Evolutionary conservation across 805 yeast species (phyloP).

Genomic region (Candida awuae): DNA sequence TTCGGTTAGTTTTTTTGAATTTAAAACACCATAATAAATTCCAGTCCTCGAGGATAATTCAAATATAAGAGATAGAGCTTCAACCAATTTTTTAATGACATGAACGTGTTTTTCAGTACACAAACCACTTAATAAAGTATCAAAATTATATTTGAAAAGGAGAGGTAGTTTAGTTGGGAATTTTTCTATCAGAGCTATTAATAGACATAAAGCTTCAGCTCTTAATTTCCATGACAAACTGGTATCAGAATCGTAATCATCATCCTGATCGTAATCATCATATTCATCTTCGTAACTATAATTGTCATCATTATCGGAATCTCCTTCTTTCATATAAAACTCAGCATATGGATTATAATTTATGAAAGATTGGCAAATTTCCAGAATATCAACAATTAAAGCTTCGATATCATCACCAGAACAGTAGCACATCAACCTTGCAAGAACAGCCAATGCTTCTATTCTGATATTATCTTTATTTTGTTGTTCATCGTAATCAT

Average conservation of each 20-base stretch:
- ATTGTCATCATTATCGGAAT: slow-evolving; percentile 27
- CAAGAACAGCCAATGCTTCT: slow-evolving; percentile 37
- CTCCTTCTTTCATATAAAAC: slow-evolving; percentile 24
- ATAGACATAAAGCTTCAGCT: slow-evolving; percentile 39
- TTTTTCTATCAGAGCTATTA: slow-evolving; percentile 28
- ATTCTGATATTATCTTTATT: slow-evolving; percentile 35
- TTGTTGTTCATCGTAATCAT: slow-evolving; percentile 29
- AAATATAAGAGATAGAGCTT: slow-evolving; percentile 36
- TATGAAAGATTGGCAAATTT: slow-evolving; percentile 27
- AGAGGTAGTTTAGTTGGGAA: slow-evolving; percentile 32
- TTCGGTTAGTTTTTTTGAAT: slow-evolving; percentile 19
- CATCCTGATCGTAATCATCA: slow-evolving; percentile 33
- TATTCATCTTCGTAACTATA: slow-evolving; percentile 33
- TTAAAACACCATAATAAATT: slow-evolving; percentile 25
- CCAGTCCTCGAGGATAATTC: slow-evolving; percentile 25
- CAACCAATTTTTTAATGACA: slow-evolving; percentile 44
- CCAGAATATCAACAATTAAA: slow-evolving; percentile 24
- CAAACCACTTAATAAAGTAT: slow-evolving; percentile 28
- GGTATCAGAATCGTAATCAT: slow-evolving; percentile 40
- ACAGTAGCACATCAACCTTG: slow-evolving; percentile 32
- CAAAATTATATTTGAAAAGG: slow-evolving; percentile 29
- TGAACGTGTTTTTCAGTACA: slow-evolving; percentile 36
- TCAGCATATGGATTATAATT: slow-evolving; percentile 43
- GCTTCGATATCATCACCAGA: slow-evolving; percentile 28
- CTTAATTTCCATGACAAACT: slow-evolving; percentile 55